Evolutionary conservation across 257 asterid species (phyloP).

Genomic region (Misopates orontium): DNA sequence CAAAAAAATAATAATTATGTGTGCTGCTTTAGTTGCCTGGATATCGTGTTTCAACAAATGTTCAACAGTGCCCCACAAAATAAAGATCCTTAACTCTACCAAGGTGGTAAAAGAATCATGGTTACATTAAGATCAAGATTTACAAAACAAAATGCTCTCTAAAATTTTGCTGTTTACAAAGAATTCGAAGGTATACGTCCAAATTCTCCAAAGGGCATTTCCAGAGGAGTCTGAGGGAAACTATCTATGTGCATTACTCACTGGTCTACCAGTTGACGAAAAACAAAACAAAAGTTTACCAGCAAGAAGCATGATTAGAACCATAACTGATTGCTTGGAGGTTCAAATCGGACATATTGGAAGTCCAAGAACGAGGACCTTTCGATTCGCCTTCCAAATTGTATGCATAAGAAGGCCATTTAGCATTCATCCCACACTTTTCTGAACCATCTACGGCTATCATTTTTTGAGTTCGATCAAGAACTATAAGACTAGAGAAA

Average conservation of each 20-base stretch:
- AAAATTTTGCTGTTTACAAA: slow-evolving; percentile 2
- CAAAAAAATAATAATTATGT: too few relatives aligned
- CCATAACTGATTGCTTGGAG: slow-evolving; percentile 86
- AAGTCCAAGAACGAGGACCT: slow-evolving; percentile 69
- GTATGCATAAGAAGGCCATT: slow-evolving; percentile 78
- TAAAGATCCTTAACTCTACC: background rate
- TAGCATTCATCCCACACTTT: slow-evolving; percentile 50
- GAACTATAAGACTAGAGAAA: slow-evolving; percentile 88
- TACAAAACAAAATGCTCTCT: slow-evolving; percentile 25
- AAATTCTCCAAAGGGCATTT: background rate
- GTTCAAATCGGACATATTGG: slow-evolving; percentile 79
- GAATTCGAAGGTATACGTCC: slow-evolving; percentile 5
- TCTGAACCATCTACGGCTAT: slow-evolving; percentile 36
- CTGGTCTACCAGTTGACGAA: too few relatives aligned
- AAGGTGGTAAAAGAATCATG: background rate
- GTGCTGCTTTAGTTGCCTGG: too few relatives aligned
- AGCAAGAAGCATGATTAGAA: slow-evolving; percentile 64
- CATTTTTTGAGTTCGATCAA: slow-evolving; percentile 79
- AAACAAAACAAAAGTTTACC: slow-evolving; percentile 13
- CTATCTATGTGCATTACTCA: too few relatives aligned
- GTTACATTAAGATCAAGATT: slow-evolving; percentile 14
- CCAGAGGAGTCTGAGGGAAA: too few relatives aligned
- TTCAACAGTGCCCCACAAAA: slow-evolving; percentile 3
- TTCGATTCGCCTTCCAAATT: slow-evolving; percentile 51
- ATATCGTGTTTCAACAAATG: background rate